Conservation (phyloP, 1,139 yeast genomes). For the Candida freyschussii region DNA sequence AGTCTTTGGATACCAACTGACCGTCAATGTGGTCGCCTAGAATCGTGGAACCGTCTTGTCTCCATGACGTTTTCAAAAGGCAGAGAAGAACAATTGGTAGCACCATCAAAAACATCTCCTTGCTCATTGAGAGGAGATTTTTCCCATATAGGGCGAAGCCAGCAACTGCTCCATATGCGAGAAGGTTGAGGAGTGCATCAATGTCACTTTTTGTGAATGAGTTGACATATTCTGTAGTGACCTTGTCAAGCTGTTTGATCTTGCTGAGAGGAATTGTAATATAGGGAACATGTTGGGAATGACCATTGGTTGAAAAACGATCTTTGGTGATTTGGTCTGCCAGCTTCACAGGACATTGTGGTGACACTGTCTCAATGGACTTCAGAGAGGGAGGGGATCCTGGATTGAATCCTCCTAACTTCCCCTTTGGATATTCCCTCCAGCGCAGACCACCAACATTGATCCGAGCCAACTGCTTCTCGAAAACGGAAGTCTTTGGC, state of each 20-base stretch:
- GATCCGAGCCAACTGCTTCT: constrained; percentile 12
- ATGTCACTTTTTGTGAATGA: constrained; percentile 11
- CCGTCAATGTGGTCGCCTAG: too few species aligned
- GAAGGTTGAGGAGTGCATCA: constrained; percentile 3
- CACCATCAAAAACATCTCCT: constrained; percentile 10
- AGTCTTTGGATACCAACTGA: too few species aligned
- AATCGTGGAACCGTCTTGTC: constrained; percentile 1
- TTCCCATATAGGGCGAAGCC: constrained; percentile 11
- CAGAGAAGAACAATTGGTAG: constrained; percentile 9
- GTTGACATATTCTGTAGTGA: constrained; percentile 2
- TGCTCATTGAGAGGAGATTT: constrained; percentile 7
- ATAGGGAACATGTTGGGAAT: not conserved
- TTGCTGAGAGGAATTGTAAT: constrained; percentile 12
- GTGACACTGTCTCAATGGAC: too few species aligned
- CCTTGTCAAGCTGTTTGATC: constrained; percentile 3
- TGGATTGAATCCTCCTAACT: constrained; percentile 6
- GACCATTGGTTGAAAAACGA: too few species aligned
- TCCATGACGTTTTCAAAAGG: constrained; percentile 5
- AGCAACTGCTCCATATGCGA: constrained; percentile 8
- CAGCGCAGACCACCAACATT: not conserved
- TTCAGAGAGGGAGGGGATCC: constrained; percentile 1
- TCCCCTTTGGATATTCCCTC: constrained; percentile 2
- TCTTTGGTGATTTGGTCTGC: too few species aligned
- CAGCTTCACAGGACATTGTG: too few species aligned
- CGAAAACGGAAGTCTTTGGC: constrained; percentile 15